A percentile compares a stretch with the other conserved stretches of the same genome.
These are phyloP conservation scores for Pueraria montana DNA, from an alignment of 306 rosid species.

Conservation along the genomic window DNA sequence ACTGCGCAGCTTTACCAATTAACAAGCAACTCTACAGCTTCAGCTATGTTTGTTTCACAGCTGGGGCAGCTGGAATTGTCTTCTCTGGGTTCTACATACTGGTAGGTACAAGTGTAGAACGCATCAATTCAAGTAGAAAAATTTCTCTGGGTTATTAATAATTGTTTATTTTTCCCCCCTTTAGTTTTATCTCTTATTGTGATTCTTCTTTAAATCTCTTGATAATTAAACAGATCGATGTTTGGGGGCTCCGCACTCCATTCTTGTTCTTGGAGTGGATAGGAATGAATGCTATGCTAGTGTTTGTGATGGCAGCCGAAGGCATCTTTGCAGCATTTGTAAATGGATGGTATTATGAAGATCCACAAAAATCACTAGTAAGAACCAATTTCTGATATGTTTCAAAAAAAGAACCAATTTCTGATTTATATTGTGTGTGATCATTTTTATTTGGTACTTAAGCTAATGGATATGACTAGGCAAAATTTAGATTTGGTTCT, in stretches of 20 bases:
- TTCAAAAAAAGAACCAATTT: no score
- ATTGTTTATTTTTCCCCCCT: not conserved
- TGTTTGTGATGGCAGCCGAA: constrained; percentile 88
- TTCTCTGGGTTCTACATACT: constrained; percentile 80
- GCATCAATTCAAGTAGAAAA: not conserved
- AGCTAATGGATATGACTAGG: no score
- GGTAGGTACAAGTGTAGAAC: constrained; percentile 52
- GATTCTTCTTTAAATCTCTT: not conserved
- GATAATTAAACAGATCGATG: constrained; percentile 69
- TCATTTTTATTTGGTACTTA: not conserved
- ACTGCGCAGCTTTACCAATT: constrained; percentile 83
- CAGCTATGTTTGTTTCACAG: constrained; percentile 94
- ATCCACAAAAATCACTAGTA: constrained; percentile 63
- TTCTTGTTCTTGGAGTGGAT: constrained; percentile 92
- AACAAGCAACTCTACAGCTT: constrained; percentile 92
- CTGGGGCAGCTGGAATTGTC: constrained; percentile 83
- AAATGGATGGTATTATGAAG: constrained; percentile 83
- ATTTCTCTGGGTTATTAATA: not conserved
- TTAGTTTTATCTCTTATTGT: not conserved
- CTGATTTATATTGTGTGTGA: not conserved
- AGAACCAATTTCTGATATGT: no score
- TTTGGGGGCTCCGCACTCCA: constrained; percentile 78
- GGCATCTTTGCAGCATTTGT: constrained; percentile 91
- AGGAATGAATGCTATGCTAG: constrained; percentile 96
- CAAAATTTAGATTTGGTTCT: no score